phyloP scores from a whole-genome alignment of 2,329 filamentous ascomycete species.

The Aspergillus sojae region DNA sequence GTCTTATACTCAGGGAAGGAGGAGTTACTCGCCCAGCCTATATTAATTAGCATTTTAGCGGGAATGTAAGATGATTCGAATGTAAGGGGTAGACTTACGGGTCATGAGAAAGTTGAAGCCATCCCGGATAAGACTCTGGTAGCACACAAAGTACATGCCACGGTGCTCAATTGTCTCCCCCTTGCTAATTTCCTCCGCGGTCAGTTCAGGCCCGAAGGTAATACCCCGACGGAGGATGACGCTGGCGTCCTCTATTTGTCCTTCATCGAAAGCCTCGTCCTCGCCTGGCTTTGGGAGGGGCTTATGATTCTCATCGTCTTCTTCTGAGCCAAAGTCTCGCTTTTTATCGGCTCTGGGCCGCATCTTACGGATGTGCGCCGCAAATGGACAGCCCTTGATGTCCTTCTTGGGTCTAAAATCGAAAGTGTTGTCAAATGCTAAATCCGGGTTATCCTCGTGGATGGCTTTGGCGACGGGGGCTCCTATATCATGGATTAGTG shows the following conservation, averaged over 20 bases:
- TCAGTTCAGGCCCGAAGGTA: constrained; percentile 45
- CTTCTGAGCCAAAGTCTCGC: constrained; percentile 6
- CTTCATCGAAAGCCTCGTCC: neutral
- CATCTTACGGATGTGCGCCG: constrained; percentile 52
- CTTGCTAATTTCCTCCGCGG: constrained; percentile 29
- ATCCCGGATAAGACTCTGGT: constrained; percentile 46
- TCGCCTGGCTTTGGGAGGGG: no score
- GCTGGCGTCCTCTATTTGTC: constrained; percentile 14
- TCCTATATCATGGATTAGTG: constrained; percentile 21
- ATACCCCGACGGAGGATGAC: constrained; percentile 52
- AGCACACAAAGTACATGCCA: constrained; percentile 44
- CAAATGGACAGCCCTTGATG: constrained; percentile 46
- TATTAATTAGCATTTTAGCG: no score
- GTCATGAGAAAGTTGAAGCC: constrained; percentile 28
- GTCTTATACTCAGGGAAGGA: constrained; percentile 21
- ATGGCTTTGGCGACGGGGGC: constrained; percentile 37
- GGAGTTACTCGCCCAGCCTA: constrained; percentile 25
- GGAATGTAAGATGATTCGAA: no score
- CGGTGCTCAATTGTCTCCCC: no score
- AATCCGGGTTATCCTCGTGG: constrained; percentile 31
- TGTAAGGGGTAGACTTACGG: neutral
- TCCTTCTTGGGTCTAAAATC: constrained; percentile 36
- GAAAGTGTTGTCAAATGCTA: constrained; percentile 45
- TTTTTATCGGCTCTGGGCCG: constrained; percentile 45
- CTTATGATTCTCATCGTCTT: constrained; percentile 8